Percentiles rank a stretch among this genome's conserved stretches.
These are phyloP conservation scores for Sorghum bicolor DNA, from an alignment of 176 grass and related monocot species.

Conservation along the genomic window DNA sequence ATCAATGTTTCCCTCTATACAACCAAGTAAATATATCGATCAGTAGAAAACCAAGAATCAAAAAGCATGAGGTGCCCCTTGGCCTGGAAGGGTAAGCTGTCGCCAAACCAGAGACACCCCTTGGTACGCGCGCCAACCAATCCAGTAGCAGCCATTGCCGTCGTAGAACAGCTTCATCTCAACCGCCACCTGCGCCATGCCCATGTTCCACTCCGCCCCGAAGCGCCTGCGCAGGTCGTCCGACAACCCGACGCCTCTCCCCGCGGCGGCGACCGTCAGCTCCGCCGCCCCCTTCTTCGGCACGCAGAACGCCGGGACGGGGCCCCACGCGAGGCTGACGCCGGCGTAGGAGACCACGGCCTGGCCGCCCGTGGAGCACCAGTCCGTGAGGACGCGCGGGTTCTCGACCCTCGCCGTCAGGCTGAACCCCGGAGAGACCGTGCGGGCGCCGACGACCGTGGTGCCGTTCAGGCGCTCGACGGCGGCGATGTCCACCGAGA, in stretches of 20 bases:
- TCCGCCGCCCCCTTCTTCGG: background rate
- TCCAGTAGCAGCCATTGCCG: background rate
- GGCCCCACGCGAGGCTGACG: background rate
- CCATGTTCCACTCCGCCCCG: background rate
- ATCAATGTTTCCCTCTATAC: no score
- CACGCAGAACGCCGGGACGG: background rate
- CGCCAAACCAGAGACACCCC: background rate
- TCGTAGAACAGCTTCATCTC: conserved; percentile 1
- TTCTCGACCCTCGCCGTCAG: background rate
- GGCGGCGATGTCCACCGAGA: background rate
- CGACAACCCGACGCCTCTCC: background rate
- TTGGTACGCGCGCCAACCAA: background rate
- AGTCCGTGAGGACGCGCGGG: background rate
- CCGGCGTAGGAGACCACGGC: background rate
- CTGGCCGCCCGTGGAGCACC: background rate
- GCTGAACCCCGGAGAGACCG: background rate
- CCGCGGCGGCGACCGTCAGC: background rate
- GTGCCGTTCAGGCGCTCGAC: background rate
- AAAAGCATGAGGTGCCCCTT: background rate
- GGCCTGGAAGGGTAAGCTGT: background rate
- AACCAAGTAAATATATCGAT: no score
- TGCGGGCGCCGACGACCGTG: background rate
- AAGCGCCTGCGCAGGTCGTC: background rate
- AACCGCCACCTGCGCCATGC: background rate
- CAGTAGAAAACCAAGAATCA: no score